Base-by-base conservation (phyloP, 2,329 filamentous ascomycete genomes). In the Cryoendolithus antarcticus region DNA sequence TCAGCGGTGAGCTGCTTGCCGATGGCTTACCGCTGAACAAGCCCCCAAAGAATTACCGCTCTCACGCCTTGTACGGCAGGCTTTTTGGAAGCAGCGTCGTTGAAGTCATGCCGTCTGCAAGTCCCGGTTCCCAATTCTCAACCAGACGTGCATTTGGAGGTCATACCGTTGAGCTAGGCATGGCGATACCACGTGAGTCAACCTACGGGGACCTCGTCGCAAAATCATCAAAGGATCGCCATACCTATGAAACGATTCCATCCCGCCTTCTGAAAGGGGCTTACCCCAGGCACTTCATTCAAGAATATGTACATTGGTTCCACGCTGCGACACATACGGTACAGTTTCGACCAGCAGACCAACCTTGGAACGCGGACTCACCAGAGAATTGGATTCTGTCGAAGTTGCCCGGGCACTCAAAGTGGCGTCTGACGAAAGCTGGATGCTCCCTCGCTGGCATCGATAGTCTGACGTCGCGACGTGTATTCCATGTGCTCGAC, bases 281-380 rank as follows among this genome's bases (percentile, higher is more conserved):
- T 44, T 55, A 80, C 0, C 78, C 77, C 0, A 46, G 46, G 0
- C 51, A 62, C 0, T 57, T 82, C 0, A 44, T 77, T 0, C 53
- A 70, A 0, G 56, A 66, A 4, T 79, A 71, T 37, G 60, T 71
- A 0, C 77, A 82, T 44, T 82, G 76, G 75, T 57, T 80, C 4
- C 61, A 80, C 32, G 9, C 77, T 0, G 35, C 43, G 2, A 58
- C 56, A 1, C 59, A 61, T 2, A 37, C 57, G 1, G 36, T 82
- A 0, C 70, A 81, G 33, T 67, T 79, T 13, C 62, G 75, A 7
- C 50, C 51, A 2, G 38, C 30, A 6, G 13, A 42, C 1, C 36
- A 47, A 5, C 44, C 47, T 1, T 56, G 55, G 55, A 40, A 43
- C 15, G 9, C 21, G 6, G 4, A 15, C 2, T 42, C 41, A 5